These are phyloP conservation scores for Astrothelium macrocarpum DNA, from an alignment of 495 filamentous ascomycete genomes.

Conservation along the genomic window DNA sequence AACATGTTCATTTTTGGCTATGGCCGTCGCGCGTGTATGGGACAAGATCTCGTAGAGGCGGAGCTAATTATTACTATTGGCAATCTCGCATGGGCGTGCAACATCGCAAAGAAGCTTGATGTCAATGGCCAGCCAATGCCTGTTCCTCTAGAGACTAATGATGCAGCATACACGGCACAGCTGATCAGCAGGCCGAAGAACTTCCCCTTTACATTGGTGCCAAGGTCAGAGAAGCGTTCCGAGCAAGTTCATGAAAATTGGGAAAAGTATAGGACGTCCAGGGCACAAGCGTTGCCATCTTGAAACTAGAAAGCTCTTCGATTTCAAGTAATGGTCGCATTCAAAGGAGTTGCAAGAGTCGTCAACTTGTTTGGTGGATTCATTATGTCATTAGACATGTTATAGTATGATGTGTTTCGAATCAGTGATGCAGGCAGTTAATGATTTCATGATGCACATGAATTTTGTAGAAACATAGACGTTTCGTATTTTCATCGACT, in stretches of 20 bases:
- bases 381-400: no score
- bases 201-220: conserved; percentile 39
- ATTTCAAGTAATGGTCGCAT: no score
- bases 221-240: conserved; percentile 25
- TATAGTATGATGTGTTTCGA: no score
- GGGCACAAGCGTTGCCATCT: neutral
- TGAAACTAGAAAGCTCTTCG: neutral
- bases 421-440: no score
- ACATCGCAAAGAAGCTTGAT: conserved; percentile 37
- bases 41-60: conserved; percentile 41
- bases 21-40: conserved; percentile 42
- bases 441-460: no score
- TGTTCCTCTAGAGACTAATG: neutral
- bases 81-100: conserved; percentile 49
- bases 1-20: conserved; percentile 41
- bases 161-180: neutral
- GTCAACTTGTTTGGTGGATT: no score
- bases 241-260: neutral
- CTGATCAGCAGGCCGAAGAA: conserved; percentile 43
- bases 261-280: neutral
- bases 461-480: no score
- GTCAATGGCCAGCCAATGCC: neutral
- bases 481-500: no score
- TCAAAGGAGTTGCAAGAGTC: no score
- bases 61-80: conserved; percentile 49